These are phyloP conservation scores for Acer campestre DNA, from an alignment of 345 rosid genomes.

Conservation along the genomic window DNA sequence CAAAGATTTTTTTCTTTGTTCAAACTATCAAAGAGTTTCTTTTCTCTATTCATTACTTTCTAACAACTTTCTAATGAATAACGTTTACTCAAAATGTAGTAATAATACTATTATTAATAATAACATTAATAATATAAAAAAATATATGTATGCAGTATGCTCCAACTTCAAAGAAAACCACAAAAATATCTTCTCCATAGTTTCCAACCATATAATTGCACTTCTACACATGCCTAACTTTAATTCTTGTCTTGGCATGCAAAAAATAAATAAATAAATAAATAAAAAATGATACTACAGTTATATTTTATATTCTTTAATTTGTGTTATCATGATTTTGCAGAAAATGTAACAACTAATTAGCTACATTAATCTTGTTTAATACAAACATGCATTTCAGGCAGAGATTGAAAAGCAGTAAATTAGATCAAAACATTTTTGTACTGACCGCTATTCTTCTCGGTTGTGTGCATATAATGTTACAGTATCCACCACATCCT, in stretches of 20 bases:
- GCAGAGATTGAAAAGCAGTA: slow-evolving; percentile 5
- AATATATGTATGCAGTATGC: neutral
- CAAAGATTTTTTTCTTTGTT: too few species aligned
- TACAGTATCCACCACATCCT: slow-evolving; percentile 75
- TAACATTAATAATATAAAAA: neutral
- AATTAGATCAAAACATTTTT: slow-evolving; percentile 12
- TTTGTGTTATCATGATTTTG: neutral
- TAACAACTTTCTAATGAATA: neutral
- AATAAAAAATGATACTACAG: neutral
- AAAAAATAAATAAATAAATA: too few species aligned
- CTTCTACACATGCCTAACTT: neutral
- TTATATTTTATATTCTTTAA: neutral
- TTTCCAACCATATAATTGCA: slow-evolving; percentile 4
- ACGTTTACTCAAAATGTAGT: neutral
- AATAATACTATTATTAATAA: neutral
- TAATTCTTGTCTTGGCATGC: neutral
- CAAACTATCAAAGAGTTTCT: too few species aligned
- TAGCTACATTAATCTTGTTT: neutral
- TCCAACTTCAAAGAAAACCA: neutral
- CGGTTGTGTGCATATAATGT: slow-evolving; percentile 94
- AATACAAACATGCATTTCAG: neutral
- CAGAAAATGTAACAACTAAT: neutral
- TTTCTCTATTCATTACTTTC: too few species aligned
- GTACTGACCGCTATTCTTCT: slow-evolving; percentile 83
- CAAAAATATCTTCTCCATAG: neutral